A percentile compares a stretch with the other conserved stretches of the same genome.
Evolutionary conservation across 164 flowering plant genomes (phyloP).

Genomic region (Vitis cinerea): DNA sequence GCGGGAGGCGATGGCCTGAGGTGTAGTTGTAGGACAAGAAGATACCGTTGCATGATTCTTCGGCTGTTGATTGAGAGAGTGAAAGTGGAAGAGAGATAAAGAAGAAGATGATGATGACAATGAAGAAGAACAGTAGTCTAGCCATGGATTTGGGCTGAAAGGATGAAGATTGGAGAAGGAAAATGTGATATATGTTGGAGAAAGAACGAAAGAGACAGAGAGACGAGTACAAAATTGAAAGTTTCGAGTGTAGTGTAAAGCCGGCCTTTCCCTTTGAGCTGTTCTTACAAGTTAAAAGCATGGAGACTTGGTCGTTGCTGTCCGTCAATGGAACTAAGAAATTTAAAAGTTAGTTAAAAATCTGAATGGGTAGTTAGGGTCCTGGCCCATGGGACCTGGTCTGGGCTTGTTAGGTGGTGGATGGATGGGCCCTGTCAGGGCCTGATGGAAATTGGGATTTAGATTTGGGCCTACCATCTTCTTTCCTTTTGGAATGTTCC

Average conservation of each 20-base stretch:
- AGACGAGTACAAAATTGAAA: neutral
- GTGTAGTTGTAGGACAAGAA: conserved; percentile 39
- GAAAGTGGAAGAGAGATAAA: neutral
- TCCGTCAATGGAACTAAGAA: too few species aligned
- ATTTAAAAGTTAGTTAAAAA: too few species aligned
- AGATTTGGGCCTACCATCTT: too few species aligned
- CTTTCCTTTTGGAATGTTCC: too few species aligned
- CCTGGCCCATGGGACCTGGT: too few species aligned
- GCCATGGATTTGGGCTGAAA: too few species aligned
- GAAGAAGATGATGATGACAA: neutral
- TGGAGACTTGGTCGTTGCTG: neutral
- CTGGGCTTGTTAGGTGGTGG: too few species aligned
- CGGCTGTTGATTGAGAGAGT: neutral
- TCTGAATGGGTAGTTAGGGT: too few species aligned
- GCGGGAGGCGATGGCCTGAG: conserved; percentile 27
- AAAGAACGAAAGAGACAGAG: neutral
- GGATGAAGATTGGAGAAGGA: neutral
- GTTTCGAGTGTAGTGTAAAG: neutral
- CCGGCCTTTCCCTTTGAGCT: neutral
- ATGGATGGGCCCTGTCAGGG: too few species aligned
- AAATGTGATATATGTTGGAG: neutral
- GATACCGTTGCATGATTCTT: conserved; percentile 43
- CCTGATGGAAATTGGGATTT: too few species aligned
- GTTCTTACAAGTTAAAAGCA: neutral
- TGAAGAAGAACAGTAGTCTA: neutral